Evolutionary conservation across 352 stramenopile species (phyloP).

Genomic region (Hyaloperonospora arabidopsidis): DNA sequence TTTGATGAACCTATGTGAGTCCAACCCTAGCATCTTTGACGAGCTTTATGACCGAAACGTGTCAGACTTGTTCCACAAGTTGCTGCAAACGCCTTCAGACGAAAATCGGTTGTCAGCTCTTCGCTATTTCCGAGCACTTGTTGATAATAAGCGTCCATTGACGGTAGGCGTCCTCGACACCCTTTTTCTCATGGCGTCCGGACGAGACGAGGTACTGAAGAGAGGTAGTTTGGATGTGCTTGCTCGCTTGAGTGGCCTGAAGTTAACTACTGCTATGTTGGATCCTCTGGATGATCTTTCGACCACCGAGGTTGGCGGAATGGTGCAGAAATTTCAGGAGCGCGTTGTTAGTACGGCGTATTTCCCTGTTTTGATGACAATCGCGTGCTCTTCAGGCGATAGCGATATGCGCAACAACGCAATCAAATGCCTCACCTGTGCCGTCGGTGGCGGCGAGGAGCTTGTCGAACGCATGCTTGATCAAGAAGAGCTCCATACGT

Average conservation of each 20-base stretch:
- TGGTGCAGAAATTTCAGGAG: slow-evolving; percentile 57
- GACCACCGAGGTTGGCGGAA: slow-evolving; percentile 33
- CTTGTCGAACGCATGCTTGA: slow-evolving; percentile 55
- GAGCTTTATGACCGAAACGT: slow-evolving; percentile 54
- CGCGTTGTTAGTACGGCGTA: slow-evolving; percentile 48
- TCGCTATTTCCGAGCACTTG: slow-evolving; percentile 56
- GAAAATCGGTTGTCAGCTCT: slow-evolving; percentile 66
- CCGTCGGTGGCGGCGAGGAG: slow-evolving; percentile 49
- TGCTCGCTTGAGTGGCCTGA: slow-evolving; percentile 43
- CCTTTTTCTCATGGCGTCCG: slow-evolving; percentile 60
- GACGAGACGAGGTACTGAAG: slow-evolving; percentile 42
- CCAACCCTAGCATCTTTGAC: slow-evolving; percentile 59
- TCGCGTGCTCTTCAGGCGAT: slow-evolving; percentile 42
- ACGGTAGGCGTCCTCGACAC: slow-evolving; percentile 58
- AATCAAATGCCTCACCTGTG: slow-evolving; percentile 65
- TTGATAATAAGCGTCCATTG: slow-evolving; percentile 49
- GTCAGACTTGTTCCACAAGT: slow-evolving; percentile 67
- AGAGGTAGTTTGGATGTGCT: slow-evolving; percentile 50
- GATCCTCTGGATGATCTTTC: slow-evolving; percentile 35
- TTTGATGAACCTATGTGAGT: slow-evolving; percentile 73
- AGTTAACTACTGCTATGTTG: slow-evolving; percentile 38
- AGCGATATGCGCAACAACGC: slow-evolving; percentile 43
- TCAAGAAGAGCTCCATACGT: slow-evolving; percentile 60
- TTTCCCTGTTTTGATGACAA: slow-evolving; percentile 57
- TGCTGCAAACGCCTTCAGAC: slow-evolving; percentile 68